A percentile compares a stretch with the other conserved stretches of the same genome.
Evolutionary conservation across 345 rosid genomes (phyloP).

Genomic region (Lepidium sativum): DNA sequence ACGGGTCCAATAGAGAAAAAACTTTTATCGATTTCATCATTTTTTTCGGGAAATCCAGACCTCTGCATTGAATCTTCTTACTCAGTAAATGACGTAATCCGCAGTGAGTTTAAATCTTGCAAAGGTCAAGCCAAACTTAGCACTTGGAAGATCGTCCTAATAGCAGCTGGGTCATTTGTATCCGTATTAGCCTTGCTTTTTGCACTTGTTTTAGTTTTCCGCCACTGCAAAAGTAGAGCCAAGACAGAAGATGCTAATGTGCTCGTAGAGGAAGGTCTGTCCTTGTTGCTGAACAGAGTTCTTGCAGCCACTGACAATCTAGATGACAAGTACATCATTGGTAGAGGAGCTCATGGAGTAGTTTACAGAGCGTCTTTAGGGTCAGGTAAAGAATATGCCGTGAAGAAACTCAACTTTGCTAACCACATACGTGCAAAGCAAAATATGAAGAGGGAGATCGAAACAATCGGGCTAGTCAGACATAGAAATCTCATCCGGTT

Average conservation of each 20-base stretch:
- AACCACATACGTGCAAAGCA: conserved; percentile 31
- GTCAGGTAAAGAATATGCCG: conserved; percentile 42
- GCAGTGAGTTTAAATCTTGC: conserved; percentile 37
- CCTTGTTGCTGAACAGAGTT: conserved; percentile 46
- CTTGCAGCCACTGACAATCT: conserved; percentile 45
- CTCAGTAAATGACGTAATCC: conserved; percentile 24
- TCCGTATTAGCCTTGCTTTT: conserved; percentile 16
- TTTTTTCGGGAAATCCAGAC: conserved; percentile 46
- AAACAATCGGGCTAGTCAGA: conserved; percentile 51
- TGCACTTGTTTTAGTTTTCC: conserved; percentile 20
- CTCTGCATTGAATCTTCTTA: conserved; percentile 45
- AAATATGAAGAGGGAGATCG: conserved; percentile 59
- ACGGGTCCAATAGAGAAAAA: conserved; percentile 52
- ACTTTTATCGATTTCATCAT: conserved; percentile 30
- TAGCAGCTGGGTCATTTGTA: conserved; percentile 36
- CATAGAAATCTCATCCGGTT: conserved; percentile 65
- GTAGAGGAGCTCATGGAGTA: conserved; percentile 76
- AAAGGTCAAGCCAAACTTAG: conserved; percentile 29
- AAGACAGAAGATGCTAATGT: conserved; percentile 32
- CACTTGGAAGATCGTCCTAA: conserved; percentile 28
- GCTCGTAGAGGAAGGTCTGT: conserved; percentile 31
- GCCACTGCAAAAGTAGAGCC: conserved; percentile 18
- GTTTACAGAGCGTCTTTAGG: conserved; percentile 58
- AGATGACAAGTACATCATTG: conserved; percentile 24
- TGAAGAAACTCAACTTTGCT: conserved; percentile 47